phyloP scores from a whole-genome alignment of 495 filamentous ascomycete species.

The Aspergillus ellipticus region DNA sequence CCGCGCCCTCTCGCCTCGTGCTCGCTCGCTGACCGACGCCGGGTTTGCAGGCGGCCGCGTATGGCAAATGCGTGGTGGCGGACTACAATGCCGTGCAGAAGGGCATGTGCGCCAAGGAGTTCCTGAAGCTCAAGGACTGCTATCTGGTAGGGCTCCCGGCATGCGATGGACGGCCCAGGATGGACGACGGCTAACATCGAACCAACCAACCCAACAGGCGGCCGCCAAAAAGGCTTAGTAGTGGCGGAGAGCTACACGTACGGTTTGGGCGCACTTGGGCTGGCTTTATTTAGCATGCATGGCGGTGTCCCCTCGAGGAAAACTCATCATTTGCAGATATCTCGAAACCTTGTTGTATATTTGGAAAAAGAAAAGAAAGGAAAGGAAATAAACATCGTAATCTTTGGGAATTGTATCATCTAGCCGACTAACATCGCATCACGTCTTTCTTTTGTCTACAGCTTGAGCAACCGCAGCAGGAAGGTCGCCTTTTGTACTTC shows the following conservation, averaged over 20 bases:
- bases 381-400: background rate
- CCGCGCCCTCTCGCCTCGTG: background rate
- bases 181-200: background rate
- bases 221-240: slow-evolving; percentile 38
- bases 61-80: slow-evolving; percentile 86
- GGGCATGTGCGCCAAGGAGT: slow-evolving; percentile 85
- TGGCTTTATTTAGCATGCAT: background rate
- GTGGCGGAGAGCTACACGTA: background rate
- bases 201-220: slow-evolving; percentile 20
- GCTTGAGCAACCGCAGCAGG: slow-evolving; percentile 73
- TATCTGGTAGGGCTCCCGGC: slow-evolving; percentile 59
- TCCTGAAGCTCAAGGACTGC: slow-evolving; percentile 83
- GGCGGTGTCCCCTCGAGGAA: background rate
- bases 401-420: slow-evolving; percentile 10
- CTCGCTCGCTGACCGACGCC: slow-evolving; percentile 6
- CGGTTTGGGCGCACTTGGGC: slow-evolving; percentile 1
- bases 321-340: slow-evolving; percentile 2
- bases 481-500: slow-evolving; percentile 87
- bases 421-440: slow-evolving; percentile 1
- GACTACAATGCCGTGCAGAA: slow-evolving; percentile 91
- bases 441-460: slow-evolving; percentile 47
- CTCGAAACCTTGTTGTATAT: background rate
- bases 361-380: background rate
- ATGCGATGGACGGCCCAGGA: no score
- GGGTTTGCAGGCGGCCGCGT: slow-evolving; percentile 69